Base-by-base conservation (phyloP, 2,329 filamentous ascomycete genomes). In the Fusarium bulbicola region DNA sequence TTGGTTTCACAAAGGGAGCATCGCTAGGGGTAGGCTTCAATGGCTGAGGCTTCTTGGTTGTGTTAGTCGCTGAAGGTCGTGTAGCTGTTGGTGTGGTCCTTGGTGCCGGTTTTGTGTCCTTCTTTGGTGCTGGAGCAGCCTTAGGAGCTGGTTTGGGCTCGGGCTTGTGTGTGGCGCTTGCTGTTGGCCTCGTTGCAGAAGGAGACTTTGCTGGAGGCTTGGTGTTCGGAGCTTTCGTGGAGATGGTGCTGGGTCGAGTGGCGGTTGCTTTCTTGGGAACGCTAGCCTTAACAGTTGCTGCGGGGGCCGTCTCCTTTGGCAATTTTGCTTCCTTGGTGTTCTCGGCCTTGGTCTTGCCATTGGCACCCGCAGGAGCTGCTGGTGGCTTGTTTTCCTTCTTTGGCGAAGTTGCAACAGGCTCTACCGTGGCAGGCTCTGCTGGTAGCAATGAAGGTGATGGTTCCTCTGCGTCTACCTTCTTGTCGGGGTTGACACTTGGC, bases 1-100 rank as follows among this genome's bases (percentile, higher is more conserved):
- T 91, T 14, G 89, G 88, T 77, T 91, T 91, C 34, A 85, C 82
- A 68, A 87, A 87, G 6, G 82, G 84, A 12, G 83, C 79, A 34
- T 82, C 81, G n/a, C 79, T 78, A 32, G 84, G 77, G 26, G 83
- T 82, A 5, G 80, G 73, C 52, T 85, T 85, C 39, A 85, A 74
- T 6, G 85, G 77, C 15, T 83, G 79, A 14, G 85, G 84, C 68
- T 85, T 89, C 75, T 85, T 86, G 32, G 72, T 74, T 21, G 81
- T 69, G 30, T 80, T 79, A 7, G 83, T 73, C 39, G 79, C 70
- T 4, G 81, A 72, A 7, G 82, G 47, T 60, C 80, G 84, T 36
- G 80, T 63, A 16, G 63, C 52, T 34, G 73, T 59, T 18, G 72
- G 57, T 18, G 79, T 61, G 14, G 77, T 49, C 40, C 77, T 77